These are phyloP conservation scores for Dioscorea dumetorum DNA, from an alignment of 106 monocot genomes.

Conservation along the genomic window DNA sequence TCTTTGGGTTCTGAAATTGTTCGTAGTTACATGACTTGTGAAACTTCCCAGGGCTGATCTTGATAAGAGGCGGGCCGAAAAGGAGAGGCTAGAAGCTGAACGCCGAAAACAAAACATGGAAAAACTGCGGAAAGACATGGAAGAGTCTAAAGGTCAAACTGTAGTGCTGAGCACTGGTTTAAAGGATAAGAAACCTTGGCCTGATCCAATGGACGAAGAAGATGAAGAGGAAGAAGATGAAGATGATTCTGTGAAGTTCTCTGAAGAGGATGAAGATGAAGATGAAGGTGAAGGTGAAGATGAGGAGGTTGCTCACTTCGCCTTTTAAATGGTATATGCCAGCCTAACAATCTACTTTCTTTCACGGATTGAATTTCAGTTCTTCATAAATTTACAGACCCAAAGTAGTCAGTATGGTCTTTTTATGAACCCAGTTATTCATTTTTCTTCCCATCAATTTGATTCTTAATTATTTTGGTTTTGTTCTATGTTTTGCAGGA, in stretches of 20 bases:
- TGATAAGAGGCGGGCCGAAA: slow-evolving; percentile 84
- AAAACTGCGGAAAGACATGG: slow-evolving; percentile 70
- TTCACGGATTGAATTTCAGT: too few relatives aligned
- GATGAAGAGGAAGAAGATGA: slow-evolving; percentile 65
- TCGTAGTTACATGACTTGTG: not conserved
- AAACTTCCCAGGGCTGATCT: slow-evolving; percentile 68
- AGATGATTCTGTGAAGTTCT: slow-evolving; percentile 26
- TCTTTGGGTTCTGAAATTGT: too few relatives aligned
- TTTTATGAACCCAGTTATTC: too few relatives aligned
- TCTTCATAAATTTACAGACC: too few relatives aligned
- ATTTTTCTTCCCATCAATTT: too few relatives aligned
- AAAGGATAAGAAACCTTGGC: slow-evolving; percentile 44
- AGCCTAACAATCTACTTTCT: too few relatives aligned
- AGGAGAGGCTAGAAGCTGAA: slow-evolving; percentile 64
- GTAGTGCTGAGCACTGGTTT: slow-evolving; percentile 86
- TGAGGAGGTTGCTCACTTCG: slow-evolving; percentile 77
- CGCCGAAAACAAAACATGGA: slow-evolving; percentile 72
- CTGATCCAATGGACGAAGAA: slow-evolving; percentile 36
- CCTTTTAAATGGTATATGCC: slow-evolving; percentile 32
- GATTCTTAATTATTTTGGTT: too few relatives aligned
- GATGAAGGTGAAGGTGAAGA: slow-evolving; percentile 81
- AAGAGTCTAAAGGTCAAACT: slow-evolving; percentile 75
- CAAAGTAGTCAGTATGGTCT: too few relatives aligned
- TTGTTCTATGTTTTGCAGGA: too few relatives aligned
- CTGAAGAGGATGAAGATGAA: slow-evolving; percentile 61